Evolutionary conservation across 441 rosid species (phyloP).

Genomic region (Theobroma grandiflorum): DNA sequence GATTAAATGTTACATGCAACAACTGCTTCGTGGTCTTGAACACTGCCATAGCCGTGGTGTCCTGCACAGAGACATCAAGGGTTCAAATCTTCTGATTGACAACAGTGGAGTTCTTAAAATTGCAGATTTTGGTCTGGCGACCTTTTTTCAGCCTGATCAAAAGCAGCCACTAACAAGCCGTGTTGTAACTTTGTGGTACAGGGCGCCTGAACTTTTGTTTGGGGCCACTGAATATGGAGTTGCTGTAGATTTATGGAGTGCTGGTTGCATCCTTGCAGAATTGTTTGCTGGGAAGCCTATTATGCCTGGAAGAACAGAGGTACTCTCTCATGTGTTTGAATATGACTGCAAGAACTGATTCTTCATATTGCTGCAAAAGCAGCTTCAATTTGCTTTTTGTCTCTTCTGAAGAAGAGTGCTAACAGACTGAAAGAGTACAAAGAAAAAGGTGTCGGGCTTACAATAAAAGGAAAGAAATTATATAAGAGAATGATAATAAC

Average conservation of each 20-base stretch:
- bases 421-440: not conserved
- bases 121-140: slow-evolving; percentile 92
- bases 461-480: not conserved
- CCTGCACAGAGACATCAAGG: slow-evolving; percentile 94
- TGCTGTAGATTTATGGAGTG: slow-evolving; percentile 92
- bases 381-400: not conserved
- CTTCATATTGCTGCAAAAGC: not conserved
- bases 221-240: slow-evolving; percentile 89
- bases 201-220: slow-evolving; percentile 95
- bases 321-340: slow-evolving; percentile 19
- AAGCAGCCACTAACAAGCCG: slow-evolving; percentile 85
- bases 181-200: slow-evolving; percentile 96
- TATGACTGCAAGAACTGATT: not conserved
- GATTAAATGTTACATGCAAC: slow-evolving; percentile 95
- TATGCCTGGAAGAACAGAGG: slow-evolving; percentile 99
- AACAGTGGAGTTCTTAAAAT: slow-evolving; percentile 84
- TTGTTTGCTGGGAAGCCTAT: slow-evolving; percentile 85
- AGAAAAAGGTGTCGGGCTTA: not conserved
- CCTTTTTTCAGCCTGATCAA: slow-evolving; percentile 59
- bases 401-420: not conserved
- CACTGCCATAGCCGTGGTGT: slow-evolving; percentile 86
- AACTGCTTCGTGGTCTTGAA: slow-evolving; percentile 80
- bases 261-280: slow-evolving; percentile 92
- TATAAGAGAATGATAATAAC: too few species aligned
- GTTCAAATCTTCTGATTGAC: slow-evolving; percentile 82